phyloP scores from a whole-genome alignment of 805 yeast genomes.

The Metschnikowia peoriensis region DNA sequence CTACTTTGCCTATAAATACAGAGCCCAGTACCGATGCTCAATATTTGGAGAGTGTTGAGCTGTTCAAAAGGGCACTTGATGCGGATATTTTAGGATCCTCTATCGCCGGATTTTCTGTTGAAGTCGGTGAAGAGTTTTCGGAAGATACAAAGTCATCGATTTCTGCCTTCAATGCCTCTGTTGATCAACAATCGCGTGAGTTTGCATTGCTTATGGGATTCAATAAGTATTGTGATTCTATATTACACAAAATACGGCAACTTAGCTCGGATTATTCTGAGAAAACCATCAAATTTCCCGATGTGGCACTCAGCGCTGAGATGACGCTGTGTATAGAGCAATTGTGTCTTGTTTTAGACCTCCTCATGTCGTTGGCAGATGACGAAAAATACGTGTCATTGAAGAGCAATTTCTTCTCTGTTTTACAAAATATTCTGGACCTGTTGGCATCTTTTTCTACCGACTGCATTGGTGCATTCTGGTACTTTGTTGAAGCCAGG shows the following conservation, averaged over 20 bases:
- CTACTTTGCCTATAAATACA: neutral
- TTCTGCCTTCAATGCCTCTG: constrained; percentile 22
- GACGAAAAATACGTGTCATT: constrained; percentile 13
- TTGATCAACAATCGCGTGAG: constrained; percentile 22
- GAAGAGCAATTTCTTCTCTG: constrained; percentile 26
- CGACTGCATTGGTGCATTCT: constrained; percentile 24
- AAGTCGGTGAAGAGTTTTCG: neutral
- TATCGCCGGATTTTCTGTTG: neutral
- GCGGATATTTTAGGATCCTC: neutral
- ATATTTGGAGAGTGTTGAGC: neutral
- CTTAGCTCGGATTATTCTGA: neutral
- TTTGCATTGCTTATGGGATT: constrained; percentile 23
- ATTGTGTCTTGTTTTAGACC: constrained; percentile 27
- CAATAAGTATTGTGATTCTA: constrained; percentile 17
- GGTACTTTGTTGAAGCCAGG: constrained; percentile 39
- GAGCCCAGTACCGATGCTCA: neutral
- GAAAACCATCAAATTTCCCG: neutral
- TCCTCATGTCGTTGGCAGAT: constrained; percentile 20
- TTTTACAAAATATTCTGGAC: constrained; percentile 25
- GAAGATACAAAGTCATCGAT: constrained; percentile 15
- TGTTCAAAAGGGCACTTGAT: neutral
- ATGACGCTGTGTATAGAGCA: constrained; percentile 11
- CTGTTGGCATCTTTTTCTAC: constrained; percentile 24
- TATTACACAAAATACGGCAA: constrained; percentile 4
- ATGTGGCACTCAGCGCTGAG: neutral